A percentile compares a stretch with the other conserved stretches of the same genome.
Evolutionary conservation across 768 basidiomycete species (phyloP).

Genomic region (Tricholoma bakamatsutake): DNA sequence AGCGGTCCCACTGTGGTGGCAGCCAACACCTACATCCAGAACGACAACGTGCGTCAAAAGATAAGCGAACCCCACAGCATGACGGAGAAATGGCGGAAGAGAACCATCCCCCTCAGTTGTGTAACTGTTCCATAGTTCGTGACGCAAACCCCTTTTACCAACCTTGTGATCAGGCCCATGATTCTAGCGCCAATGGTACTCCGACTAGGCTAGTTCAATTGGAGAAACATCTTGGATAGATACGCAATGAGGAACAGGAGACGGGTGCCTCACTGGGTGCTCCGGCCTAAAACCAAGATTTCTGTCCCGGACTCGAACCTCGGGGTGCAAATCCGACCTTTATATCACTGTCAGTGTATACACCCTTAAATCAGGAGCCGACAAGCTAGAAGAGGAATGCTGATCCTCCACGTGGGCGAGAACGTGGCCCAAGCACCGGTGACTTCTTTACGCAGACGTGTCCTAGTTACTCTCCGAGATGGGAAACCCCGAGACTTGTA

Average conservation of each 20-base stretch:
- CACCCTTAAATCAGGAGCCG: neutral
- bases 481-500: neutral
- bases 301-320: neutral
- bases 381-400: neutral
- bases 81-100: too few relatives aligned
- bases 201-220: neutral
- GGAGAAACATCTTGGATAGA: neutral
- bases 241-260: neutral
- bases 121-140: neutral
- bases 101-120: neutral
- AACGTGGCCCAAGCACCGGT: neutral
- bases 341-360: neutral
- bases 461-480: neutral
- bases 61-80: neutral
- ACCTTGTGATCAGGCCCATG: neutral
- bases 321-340: neutral
- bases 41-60: neutral
- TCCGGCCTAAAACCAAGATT: neutral
- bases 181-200: neutral
- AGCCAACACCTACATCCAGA: neutral
- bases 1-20: neutral
- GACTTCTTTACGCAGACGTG: neutral
- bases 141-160: neutral
- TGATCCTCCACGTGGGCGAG: neutral
- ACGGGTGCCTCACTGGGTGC: neutral